Evolutionary conservation across 2,329 filamentous ascomycete genomes (phyloP).

Genomic region (Pseudogymnoascus sp.): DNA sequence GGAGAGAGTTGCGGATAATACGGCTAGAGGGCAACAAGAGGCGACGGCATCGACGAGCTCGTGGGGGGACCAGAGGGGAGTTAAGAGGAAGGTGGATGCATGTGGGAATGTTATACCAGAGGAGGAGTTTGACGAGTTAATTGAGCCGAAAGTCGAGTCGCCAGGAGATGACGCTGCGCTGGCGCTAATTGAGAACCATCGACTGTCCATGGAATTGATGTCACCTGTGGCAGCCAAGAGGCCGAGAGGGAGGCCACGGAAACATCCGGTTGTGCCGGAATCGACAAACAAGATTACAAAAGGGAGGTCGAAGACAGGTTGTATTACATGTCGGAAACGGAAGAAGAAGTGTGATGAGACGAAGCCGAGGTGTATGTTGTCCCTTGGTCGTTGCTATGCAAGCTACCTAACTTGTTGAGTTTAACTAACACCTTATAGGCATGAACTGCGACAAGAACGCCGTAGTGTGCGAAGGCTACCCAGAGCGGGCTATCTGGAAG

Average conservation of each 20-base stretch:
- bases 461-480: slow-evolving; percentile 84
- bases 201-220: not conserved
- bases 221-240: slow-evolving; percentile 39
- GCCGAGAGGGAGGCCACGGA: slow-evolving; percentile 73
- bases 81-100: not conserved
- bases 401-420: not conserved
- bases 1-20: not conserved
- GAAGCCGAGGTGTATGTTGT: slow-evolving; percentile 54
- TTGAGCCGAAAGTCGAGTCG: not conserved
- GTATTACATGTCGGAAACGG: slow-evolving; percentile 58
- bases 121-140: slow-evolving; percentile 1
- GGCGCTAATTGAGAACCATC: not conserved
- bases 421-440: slow-evolving; percentile 40
- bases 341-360: slow-evolving; percentile 69
- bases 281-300: slow-evolving; percentile 66
- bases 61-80: not conserved
- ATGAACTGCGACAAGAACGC: slow-evolving; percentile 91
- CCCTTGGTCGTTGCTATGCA: slow-evolving; percentile 23
- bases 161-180: not conserved
- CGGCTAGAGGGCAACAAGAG: too few relatives aligned
- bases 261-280: slow-evolving; percentile 58
- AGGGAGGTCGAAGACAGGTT: slow-evolving; percentile 63
- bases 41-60: not conserved
- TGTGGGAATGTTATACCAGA: not conserved
- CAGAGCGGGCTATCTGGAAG: slow-evolving; percentile 78